Conservation (phyloP, 768 basidiomycete species). For the Calocybe indica region DNA sequence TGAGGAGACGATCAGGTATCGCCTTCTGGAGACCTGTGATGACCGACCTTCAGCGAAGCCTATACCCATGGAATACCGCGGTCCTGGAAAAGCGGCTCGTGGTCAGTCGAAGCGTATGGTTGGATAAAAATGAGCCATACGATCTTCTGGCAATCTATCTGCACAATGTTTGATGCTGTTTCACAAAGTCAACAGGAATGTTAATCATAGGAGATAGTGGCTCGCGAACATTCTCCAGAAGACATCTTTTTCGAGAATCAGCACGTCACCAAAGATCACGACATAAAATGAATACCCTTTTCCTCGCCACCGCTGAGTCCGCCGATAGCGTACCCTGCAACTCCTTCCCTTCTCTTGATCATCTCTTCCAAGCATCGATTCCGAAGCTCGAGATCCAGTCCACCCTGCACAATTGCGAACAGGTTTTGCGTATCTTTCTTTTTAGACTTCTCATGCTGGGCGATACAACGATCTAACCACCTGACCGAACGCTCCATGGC, state of each 20-base stretch:
- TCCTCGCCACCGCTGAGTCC: conserved; percentile 89
- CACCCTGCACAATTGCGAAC: conserved; percentile 91
- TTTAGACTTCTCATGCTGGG: conserved; percentile 64
- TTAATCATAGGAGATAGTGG: background rate
- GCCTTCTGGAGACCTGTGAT: background rate
- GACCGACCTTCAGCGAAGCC: conserved; percentile 82
- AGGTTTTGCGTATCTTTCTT: conserved; percentile 68
- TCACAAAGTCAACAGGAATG: background rate
- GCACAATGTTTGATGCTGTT: conserved; percentile 77
- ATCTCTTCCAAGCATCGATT: conserved; percentile 78
- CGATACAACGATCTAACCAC: conserved; percentile 88
- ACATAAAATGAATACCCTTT: conserved; percentile 50
- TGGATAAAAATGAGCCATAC: conserved; percentile 33
- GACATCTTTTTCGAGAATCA: conserved; percentile 39
- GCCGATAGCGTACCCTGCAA: conserved; percentile 90
- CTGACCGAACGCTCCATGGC: conserved; percentile 85
- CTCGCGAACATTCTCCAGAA: conserved; percentile 77
- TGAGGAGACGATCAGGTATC: background rate
- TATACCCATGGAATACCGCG: conserved; percentile 89
- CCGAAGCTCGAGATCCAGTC: conserved; percentile 65
- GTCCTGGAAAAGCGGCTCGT: conserved; percentile 41
- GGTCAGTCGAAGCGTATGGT: conserved; percentile 1
- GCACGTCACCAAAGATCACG: background rate
- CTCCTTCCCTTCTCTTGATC: conserved; percentile 64
- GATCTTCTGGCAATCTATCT: conserved; percentile 69